phyloP scores from a whole-genome alignment of 768 basidiomycete species.

The Kwoniella bestiolae region DNA sequence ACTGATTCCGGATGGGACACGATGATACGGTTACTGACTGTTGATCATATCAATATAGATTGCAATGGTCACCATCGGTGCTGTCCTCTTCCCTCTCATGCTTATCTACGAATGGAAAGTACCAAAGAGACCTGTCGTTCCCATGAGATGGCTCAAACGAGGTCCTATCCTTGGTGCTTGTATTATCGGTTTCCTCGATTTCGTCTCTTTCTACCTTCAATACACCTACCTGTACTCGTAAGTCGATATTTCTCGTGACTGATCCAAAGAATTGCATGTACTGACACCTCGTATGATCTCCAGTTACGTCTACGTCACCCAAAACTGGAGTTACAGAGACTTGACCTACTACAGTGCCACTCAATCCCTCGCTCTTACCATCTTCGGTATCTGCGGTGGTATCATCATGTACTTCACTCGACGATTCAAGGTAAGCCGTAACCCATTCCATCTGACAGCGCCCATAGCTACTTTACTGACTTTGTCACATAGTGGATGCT shows the following conservation, averaged over 20 bases:
- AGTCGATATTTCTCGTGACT: conserved; percentile 61
- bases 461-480: too few species aligned
- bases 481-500: conserved; percentile 61
- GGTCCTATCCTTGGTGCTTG: conserved; percentile 66
- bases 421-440: conserved; percentile 66
- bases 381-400: conserved; percentile 70
- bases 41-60: conserved; percentile 31
- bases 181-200: conserved; percentile 65
- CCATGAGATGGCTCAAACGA: conserved; percentile 66
- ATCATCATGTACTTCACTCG: conserved; percentile 63
- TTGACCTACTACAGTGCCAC: conserved; percentile 70
- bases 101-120: conserved; percentile 59
- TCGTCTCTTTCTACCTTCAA: conserved; percentile 63
- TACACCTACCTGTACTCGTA: conserved; percentile 76
- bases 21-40: conserved; percentile 2
- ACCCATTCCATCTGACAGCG: too few species aligned
- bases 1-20: background rate
- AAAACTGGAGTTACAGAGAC: conserved; percentile 63
- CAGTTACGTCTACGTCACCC: conserved; percentile 54
- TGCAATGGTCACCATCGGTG: conserved; percentile 59
- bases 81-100: conserved; percentile 38
- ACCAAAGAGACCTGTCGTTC: conserved; percentile 67
- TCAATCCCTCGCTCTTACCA: conserved; percentile 65
- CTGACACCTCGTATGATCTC: background rate
- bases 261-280: too few species aligned